Conservation (phyloP, 1,139 yeast species). For the Wickerhamomyces sp. region DNA sequence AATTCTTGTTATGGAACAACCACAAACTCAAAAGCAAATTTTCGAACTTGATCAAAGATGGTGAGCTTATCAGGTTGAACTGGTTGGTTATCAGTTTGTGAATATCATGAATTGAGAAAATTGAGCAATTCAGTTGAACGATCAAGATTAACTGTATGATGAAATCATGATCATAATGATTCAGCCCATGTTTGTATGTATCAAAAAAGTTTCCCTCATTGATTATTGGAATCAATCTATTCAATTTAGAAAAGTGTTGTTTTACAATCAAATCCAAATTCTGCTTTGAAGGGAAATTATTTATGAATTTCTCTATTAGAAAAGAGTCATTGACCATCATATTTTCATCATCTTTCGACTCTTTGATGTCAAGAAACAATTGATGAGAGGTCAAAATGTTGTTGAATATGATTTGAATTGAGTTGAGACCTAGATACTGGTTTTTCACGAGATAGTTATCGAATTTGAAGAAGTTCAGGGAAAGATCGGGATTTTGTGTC, state of each 20-base stretch:
- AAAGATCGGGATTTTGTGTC: slow-evolving; percentile 10
- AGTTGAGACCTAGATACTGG: slow-evolving; percentile 20
- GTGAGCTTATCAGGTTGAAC: slow-evolving; percentile 6
- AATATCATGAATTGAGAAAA: slow-evolving; percentile 23
- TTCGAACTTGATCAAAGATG: slow-evolving; percentile 19
- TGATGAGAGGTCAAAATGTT: slow-evolving; percentile 9
- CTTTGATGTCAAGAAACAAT: slow-evolving; percentile 12
- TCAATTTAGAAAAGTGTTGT: slow-evolving; percentile 52
- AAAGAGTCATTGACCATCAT: slow-evolving; percentile 1
- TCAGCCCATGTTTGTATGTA: slow-evolving; percentile 40
- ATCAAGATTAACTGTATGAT: slow-evolving; percentile 37
- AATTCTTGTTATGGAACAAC: slow-evolving; percentile 24
- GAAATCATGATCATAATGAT: slow-evolving; percentile 20
- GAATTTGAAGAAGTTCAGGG: slow-evolving; percentile 20
- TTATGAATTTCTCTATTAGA: slow-evolving; percentile 37
- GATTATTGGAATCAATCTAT: slow-evolving; percentile 56
- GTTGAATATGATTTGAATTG: slow-evolving; percentile 16
- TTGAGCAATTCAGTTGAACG: slow-evolving; percentile 30
- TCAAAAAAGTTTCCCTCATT: slow-evolving; percentile 56
- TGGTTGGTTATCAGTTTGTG: slow-evolving; percentile 21
- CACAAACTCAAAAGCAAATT: slow-evolving; percentile 18
- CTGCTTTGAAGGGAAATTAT: slow-evolving; percentile 38
- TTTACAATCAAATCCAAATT: slow-evolving; percentile 50
- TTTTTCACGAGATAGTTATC: slow-evolving; percentile 18
- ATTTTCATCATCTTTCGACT: slow-evolving; percentile 12